Conservation (phyloP, 139 green algal genomes). For the Chlorella vulgaris region DNA sequence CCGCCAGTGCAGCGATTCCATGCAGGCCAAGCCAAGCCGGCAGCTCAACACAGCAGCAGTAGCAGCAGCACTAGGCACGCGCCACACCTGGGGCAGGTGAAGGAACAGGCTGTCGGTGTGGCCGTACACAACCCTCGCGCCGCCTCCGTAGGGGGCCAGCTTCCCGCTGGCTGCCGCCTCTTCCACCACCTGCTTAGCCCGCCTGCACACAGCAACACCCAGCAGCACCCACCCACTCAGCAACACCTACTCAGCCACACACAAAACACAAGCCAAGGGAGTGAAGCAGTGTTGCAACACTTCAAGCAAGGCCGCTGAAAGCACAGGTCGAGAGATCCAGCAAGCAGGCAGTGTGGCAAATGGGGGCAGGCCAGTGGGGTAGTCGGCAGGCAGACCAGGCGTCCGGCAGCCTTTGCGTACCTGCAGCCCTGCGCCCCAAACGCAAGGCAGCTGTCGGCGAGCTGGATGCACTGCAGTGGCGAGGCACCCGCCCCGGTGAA, state of each 20-base stretch:
- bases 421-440: slow-evolving; percentile 51
- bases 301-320: too few relatives aligned
- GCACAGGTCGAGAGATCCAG: too few relatives aligned
- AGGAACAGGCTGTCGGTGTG: slow-evolving; percentile 82
- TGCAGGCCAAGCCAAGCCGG: too few relatives aligned
- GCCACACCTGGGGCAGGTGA: slow-evolving; percentile 52
- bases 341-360: too few relatives aligned
- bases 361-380: background rate
- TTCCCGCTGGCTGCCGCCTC: slow-evolving; percentile 12
- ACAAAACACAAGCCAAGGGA: background rate
- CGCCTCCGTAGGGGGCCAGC: slow-evolving; percentile 29
- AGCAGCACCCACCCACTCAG: background rate
- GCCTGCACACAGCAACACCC: background rate
- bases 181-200: slow-evolving; percentile 53
- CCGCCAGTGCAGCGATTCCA: too few relatives aligned
- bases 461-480: slow-evolving; percentile 72
- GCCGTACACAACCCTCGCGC: slow-evolving; percentile 70
- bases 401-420: background rate
- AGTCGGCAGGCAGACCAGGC: background rate
- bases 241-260: background rate
- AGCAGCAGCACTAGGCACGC: too few relatives aligned
- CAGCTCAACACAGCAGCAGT: too few relatives aligned
- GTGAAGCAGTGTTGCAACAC: too few relatives aligned
- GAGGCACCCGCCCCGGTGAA: slow-evolving; percentile 58
- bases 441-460: slow-evolving; percentile 85